phyloP scores from a whole-genome alignment of 257 asterid species.

The Plectranthus barbatus region DNA sequence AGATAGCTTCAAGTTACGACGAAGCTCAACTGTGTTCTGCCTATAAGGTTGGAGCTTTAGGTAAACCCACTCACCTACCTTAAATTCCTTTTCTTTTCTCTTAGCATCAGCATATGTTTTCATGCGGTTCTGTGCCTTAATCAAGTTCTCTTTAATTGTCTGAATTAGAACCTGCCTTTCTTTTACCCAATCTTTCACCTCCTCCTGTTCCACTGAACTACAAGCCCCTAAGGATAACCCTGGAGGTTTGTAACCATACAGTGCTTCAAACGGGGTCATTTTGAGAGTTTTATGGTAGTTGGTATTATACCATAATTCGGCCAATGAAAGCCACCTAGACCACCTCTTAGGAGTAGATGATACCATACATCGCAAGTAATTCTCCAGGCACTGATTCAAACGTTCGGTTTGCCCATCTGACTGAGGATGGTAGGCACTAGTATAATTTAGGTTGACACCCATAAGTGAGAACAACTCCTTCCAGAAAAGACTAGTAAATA shows the following conservation, averaged over 20 bases:
- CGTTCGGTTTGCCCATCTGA: neutral
- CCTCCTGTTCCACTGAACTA: too few relatives aligned
- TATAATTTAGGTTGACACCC: neutral
- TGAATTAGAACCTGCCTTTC: neutral
- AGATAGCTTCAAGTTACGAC: neutral
- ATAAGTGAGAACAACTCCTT: too few relatives aligned
- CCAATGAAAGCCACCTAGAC: neutral
- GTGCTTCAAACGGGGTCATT: neutral
- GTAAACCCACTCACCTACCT: neutral
- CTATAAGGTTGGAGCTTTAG: neutral
- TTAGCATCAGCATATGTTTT: too few relatives aligned
- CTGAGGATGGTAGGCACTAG: neutral
- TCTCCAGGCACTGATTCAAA: neutral
- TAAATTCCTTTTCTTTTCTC: neutral
- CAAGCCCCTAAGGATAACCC: too few relatives aligned
- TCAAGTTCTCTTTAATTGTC: neutral
- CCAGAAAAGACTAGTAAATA: neutral
- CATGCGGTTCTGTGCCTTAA: too few relatives aligned
- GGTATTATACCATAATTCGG: neutral
- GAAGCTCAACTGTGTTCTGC: neutral
- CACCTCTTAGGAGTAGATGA: neutral
- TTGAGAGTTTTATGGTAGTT: neutral
- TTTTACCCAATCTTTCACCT: too few relatives aligned
- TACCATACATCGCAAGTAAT: neutral
- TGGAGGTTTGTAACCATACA: neutral